phyloP scores from a whole-genome alignment of 2,329 filamentous ascomycete genomes.

The Phaeophleospora eucalypticola region DNA sequence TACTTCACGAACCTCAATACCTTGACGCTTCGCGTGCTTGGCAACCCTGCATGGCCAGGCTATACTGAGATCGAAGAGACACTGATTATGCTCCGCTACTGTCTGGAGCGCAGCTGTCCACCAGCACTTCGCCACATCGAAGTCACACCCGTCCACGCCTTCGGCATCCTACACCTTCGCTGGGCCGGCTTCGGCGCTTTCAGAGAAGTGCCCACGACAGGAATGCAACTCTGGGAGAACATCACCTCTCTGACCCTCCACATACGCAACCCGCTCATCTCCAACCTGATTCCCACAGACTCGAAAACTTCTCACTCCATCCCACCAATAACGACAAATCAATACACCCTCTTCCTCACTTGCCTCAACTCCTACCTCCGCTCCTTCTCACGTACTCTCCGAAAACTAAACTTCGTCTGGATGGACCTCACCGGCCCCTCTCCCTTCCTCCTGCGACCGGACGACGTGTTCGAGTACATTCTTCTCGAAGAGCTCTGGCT shows the following conservation, averaged over 20 bases:
- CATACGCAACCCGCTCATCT: constrained; percentile 21
- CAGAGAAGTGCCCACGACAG: constrained; percentile 4
- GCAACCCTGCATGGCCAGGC: constrained; percentile 30
- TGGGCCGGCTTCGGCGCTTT: constrained; percentile 30
- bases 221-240: constrained; percentile 23
- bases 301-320: too few species aligned
- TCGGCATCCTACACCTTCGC: constrained; percentile 32
- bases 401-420: constrained; percentile 30
- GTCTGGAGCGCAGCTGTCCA: constrained; percentile 23
- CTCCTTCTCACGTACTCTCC: constrained; percentile 28
- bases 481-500: constrained; percentile 24
- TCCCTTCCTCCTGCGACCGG: constrained; percentile 25
- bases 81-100: constrained; percentile 26
- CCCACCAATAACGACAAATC: constrained; percentile 16
- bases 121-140: constrained; percentile 20
- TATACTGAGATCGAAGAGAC: constrained; percentile 24
- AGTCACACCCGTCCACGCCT: constrained; percentile 27
- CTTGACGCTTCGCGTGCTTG: constrained; percentile 25
- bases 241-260: constrained; percentile 28
- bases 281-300: background rate
- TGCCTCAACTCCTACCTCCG: constrained; percentile 30
- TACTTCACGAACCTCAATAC: constrained; percentile 15
- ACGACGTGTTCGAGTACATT: constrained; percentile 19
- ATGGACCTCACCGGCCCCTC: constrained; percentile 28
- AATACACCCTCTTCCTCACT: constrained; percentile 28